These are phyloP conservation scores for Phoenix dactylifera DNA, from an alignment of 176 grass and related monocot genomes.

Conservation along the genomic window DNA sequence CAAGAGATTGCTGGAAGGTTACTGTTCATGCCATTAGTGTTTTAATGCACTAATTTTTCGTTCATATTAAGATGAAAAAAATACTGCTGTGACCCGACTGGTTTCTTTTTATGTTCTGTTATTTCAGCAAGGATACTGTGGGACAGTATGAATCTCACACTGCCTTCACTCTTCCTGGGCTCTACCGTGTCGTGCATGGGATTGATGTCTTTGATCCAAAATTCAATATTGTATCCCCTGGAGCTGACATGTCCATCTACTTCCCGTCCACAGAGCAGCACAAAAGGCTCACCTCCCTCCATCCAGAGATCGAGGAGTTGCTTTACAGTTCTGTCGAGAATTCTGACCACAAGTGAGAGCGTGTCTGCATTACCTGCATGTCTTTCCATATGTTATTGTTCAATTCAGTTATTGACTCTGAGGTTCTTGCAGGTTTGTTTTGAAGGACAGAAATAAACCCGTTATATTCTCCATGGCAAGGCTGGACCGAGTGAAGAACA, in stretches of 20 bases:
- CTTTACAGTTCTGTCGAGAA: constrained; percentile 8
- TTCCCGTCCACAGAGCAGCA: not conserved
- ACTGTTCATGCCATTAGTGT: not conserved
- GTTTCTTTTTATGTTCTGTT: not conserved
- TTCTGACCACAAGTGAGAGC: not conserved
- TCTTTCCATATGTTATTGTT: not conserved
- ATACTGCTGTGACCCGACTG: too few relatives aligned
- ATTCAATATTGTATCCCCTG: constrained; percentile 9
- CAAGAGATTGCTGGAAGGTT: constrained; percentile 14
- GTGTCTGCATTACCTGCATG: not conserved
- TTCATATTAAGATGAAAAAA: too few relatives aligned
- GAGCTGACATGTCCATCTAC: constrained; percentile 5
- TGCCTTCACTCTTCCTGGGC: constrained; percentile 2
- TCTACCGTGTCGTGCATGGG: constrained; percentile 7
- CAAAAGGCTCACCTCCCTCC: constrained; percentile 3
- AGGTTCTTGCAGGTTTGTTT: constrained; percentile 8
- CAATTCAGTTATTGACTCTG: not conserved
- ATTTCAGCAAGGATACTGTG: constrained; percentile 12
- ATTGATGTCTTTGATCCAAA: constrained; percentile 13
- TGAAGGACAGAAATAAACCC: constrained; percentile 1
- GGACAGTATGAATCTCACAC: constrained; percentile 12
- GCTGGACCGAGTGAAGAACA: constrained; percentile 9
- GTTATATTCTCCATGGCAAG: constrained; percentile 10
- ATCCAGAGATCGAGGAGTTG: constrained; percentile 2
- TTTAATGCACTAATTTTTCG: not conserved